Evolutionary conservation across 148 eudicot species (phyloP).

Genomic region (Dysphania ambrosioides): DNA sequence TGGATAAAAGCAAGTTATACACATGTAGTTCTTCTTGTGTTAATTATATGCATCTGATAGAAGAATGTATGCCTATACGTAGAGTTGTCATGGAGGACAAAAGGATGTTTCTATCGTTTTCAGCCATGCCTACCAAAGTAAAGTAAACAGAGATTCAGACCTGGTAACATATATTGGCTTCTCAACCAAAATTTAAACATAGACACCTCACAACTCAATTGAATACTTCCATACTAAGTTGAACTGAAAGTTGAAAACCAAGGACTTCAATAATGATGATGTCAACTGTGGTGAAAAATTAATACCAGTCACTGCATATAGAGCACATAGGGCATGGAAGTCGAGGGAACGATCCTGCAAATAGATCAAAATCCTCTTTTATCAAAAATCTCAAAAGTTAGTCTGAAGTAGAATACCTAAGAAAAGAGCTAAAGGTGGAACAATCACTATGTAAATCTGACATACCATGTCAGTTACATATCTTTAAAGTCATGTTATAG

Average conservation of each 20-base stretch:
- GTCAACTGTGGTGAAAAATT: conserved; percentile 5
- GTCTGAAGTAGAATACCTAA: neutral
- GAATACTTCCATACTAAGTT: neutral
- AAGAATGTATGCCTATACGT: too few species aligned
- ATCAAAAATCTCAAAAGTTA: conserved; percentile 9
- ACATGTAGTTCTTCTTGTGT: too few species aligned
- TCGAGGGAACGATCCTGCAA: conserved; percentile 92
- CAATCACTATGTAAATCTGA: too few species aligned
- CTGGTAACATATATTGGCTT: neutral
- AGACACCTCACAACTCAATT: neutral
- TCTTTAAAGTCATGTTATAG: neutral
- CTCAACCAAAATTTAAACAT: neutral
- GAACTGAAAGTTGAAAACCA: neutral
- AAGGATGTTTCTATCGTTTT: neutral
- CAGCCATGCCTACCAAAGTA: neutral
- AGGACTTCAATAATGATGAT: neutral
- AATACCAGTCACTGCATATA: conserved; percentile 88
- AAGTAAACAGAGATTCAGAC: neutral
- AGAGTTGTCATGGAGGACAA: neutral
- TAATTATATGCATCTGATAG: too few species aligned
- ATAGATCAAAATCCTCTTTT: conserved; percentile 23
- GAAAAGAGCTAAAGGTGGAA: conserved; percentile 4
- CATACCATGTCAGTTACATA: too few species aligned
- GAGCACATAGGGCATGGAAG: conserved; percentile 80
- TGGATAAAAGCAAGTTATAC: too few species aligned